Percentiles rank a stretch among this genome's conserved stretches.
phyloP scores from a whole-genome alignment of 495 filamentous ascomycete species.

The Penicillium paxilli region DNA sequence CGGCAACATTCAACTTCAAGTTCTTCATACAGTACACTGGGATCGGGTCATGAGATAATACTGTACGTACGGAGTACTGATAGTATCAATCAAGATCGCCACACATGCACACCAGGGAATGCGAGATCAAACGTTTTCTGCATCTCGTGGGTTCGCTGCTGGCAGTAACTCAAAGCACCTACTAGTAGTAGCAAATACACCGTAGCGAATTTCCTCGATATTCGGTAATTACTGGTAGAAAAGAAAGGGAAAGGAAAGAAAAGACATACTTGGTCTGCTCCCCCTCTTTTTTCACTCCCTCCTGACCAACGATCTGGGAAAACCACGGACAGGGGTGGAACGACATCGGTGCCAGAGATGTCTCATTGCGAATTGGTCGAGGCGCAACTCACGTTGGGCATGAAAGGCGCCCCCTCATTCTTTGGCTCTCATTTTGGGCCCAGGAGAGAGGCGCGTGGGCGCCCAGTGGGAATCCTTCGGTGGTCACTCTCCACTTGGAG shows the following conservation, averaged over 20 bases:
- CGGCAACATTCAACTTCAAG: neutral
- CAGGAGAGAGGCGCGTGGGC: constrained; percentile 2
- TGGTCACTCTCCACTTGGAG: neutral
- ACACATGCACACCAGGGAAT: too few species aligned
- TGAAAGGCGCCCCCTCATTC: constrained; percentile 15
- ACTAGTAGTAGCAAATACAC: too few species aligned
- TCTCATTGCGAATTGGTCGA: constrained; percentile 18
- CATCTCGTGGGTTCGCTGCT: too few species aligned
- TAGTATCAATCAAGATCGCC: too few species aligned
- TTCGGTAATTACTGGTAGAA: too few species aligned
- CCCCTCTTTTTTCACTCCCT: neutral
- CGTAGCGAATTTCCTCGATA: too few species aligned
- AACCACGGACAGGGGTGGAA: neutral
- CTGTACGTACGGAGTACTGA: neutral
- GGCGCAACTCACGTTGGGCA: constrained; percentile 27
- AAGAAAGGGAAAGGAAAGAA: neutral
- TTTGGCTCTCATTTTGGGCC: constrained; percentile 13
- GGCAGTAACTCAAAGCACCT: too few species aligned
- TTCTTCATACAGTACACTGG: too few species aligned
- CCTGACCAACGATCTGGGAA: neutral
- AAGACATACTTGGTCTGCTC: neutral
- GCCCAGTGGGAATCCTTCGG: constrained; percentile 8
- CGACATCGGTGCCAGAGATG: neutral
- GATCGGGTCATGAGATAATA: neutral
- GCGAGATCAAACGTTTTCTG: too few species aligned